phyloP scores from a whole-genome alignment of 495 filamentous ascomycete species.

The Lasiosphaeriaceae sp. region DNA sequence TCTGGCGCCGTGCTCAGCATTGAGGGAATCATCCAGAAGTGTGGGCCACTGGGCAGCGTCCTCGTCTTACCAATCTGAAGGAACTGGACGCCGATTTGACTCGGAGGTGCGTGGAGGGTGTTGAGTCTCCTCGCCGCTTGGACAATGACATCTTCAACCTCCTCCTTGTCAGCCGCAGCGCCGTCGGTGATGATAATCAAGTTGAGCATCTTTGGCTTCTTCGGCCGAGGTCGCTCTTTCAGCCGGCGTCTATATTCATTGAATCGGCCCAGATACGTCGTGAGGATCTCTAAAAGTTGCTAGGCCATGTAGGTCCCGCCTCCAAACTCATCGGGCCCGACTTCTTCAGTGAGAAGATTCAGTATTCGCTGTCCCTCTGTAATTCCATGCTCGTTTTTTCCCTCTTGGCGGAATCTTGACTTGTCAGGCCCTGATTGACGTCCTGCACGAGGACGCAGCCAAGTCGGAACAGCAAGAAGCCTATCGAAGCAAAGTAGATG shows the following conservation, averaged over 20 bases:
- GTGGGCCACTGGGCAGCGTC: conserved; percentile 35
- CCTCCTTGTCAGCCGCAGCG: conserved; percentile 63
- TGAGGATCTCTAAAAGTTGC: conserved; percentile 62
- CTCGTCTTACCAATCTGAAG: conserved; percentile 78
- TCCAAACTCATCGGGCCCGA: conserved; percentile 45
- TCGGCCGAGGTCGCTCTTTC: conserved; percentile 13
- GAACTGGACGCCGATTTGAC: conserved; percentile 86
- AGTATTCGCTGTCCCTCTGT: conserved; percentile 54
- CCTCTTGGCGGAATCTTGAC: conserved; percentile 45
- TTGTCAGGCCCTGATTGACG: conserved; percentile 6
- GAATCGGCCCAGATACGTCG: conserved; percentile 46
- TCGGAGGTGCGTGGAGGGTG: conserved; percentile 59
- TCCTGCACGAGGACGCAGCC: conserved; percentile 3
- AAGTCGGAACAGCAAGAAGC: conserved; percentile 13
- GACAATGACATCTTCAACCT: conserved; percentile 58
- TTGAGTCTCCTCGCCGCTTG: conserved; percentile 64
- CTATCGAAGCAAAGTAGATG: conserved; percentile 20
- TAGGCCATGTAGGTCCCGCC: conserved; percentile 62
- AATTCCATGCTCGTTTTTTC: conserved; percentile 36
- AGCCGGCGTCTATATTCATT: conserved; percentile 17
- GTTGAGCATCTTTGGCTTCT: conserved; percentile 68
- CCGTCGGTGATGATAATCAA: conserved; percentile 86
- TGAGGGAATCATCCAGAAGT: conserved; percentile 12
- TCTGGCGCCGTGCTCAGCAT: conserved; percentile 5
- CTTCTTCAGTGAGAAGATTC: conserved; percentile 57